These are phyloP conservation scores for Byssothecium circinans DNA, from an alignment of 2,329 filamentous ascomycete genomes.

Conservation along the genomic window DNA sequence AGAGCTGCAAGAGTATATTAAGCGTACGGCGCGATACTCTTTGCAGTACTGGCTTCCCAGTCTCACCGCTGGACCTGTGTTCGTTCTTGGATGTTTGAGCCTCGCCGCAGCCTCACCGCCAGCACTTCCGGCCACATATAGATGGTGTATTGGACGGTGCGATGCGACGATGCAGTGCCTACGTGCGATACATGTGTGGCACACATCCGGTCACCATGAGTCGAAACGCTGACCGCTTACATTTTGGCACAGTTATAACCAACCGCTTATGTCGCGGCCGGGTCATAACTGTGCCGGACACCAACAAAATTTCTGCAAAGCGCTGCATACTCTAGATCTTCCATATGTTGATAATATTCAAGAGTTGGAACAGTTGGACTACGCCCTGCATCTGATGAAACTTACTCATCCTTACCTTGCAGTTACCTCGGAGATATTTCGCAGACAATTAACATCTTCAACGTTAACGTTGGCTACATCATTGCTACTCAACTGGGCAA, in stretches of 20 bases:
- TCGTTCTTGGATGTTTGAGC: slow-evolving; percentile 1
- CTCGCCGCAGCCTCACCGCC: slow-evolving; percentile 12
- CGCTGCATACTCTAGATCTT: too few species aligned
- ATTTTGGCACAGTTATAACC: background rate
- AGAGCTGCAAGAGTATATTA: slow-evolving; percentile 8
- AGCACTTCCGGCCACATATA: background rate
- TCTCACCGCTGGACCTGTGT: slow-evolving; percentile 13
- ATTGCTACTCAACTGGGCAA: too few species aligned
- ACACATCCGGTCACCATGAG: background rate
- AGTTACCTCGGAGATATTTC: too few species aligned
- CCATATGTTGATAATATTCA: too few species aligned
- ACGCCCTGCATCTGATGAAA: too few species aligned
- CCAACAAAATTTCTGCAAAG: too few species aligned
- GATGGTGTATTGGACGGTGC: slow-evolving; percentile 2
- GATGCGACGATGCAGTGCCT: background rate
- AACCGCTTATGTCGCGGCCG: too few species aligned
- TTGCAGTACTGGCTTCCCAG: background rate
- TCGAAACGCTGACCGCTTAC: background rate
- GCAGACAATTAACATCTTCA: too few species aligned
- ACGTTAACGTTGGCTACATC: too few species aligned
- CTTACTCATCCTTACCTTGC: too few species aligned
- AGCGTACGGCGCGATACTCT: slow-evolving; percentile 6
- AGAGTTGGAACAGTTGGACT: too few species aligned
- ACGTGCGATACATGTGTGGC: background rate
- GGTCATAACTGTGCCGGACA: too few species aligned